Base-by-base conservation (phyloP, 768 basidiomycete genomes). In the Xerocomus spinulosus region DNA sequence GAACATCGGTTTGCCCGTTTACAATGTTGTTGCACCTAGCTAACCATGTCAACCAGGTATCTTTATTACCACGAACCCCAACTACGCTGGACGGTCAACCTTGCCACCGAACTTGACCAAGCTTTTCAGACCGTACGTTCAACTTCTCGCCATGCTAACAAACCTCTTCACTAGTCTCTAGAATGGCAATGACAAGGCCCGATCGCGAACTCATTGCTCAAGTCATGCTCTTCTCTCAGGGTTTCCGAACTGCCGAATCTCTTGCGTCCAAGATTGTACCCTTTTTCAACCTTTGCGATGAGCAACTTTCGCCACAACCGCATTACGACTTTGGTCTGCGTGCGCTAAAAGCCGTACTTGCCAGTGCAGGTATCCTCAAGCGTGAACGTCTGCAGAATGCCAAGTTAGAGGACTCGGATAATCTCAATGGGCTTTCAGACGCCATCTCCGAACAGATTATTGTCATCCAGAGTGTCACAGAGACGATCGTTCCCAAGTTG, bases 251-350 rank as follows among this genome's bases (percentile, higher is more conserved):
- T 12, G 96, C 96, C 7, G 96, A 99, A 68, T 87, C 83, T 0
- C 79, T 99, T n/a, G 96, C 96, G 2, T 92, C 92, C 46, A 98
- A 98, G 70, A 90, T 98, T 49, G 96, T 99, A 10, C 96, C 96
- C 0, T 98, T 99, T 77, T 99, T 99, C 79, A 95, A 95, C 66
- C 85, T 99, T 46, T 99, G 96, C 55, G 86, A 93, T 51, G 96
- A 98, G 59, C 95, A 98, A 56, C 78, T 98, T 18, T 98, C 96
- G 1, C 83, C 89, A 20, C 96, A 99, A 60, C 92, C 94, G 2
- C 96, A 99, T 72, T 99, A 99, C 63, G 96, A 99, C 73, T 99
- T 99, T 60, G 96, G 96, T 71, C 77, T 99, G 26, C 91, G 96
- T 53, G 96, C 96, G 4, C 75, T 99, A 48, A 99, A 99, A 66